Evolutionary conservation across 306 rosid species (phyloP), one percentile per base, ranked within the genome.

Genomic region (Rosa lucieae): DNA sequence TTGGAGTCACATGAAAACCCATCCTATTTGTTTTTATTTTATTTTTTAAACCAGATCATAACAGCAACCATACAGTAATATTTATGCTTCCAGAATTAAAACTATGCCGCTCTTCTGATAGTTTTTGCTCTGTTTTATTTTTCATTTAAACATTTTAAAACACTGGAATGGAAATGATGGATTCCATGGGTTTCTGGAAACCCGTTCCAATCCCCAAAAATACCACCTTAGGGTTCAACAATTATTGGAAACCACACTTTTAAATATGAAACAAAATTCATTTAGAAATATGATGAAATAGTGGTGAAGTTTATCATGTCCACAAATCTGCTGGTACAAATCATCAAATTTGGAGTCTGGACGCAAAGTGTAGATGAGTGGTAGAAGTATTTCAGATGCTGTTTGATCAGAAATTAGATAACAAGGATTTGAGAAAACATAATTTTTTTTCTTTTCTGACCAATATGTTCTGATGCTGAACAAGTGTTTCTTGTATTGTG

Each of bases 401-500:
- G 63, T 51, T 35, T 39, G 49, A n/a, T 73, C 3, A 39, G n/a
- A 20, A 76, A 63, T 35, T 46, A 58, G 76, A 75, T 69, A 47
- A 3, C 66, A 52, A 66, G 55, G 44, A 9, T 11, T 29, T 17
- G 40, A 4, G 40, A 20, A 26, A 47, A 56, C 62, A 49, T 4
- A 42, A 11, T 20, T 20, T 26, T 23, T 44, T 9, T 44, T 44
- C 47, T 44, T 44, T 58, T n/a, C 48, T 11, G 55, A 49, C 51
- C 23, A 79, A 58, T 79, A 32, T 11, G 81, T 32, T 80, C 77
- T 67, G 18, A 79, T 74, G 26, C 83, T 68, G 70, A 80, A 80
- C 62, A 29, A 70, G 44, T 78, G 67, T 82, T 69, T 79, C 72
- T 55, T 81, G 80, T 47, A 70, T 73, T 90, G 73, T 89, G 73